Percentiles rank a stretch among this genome's conserved stretches.
These are phyloP conservation scores for Collybiopsis luxurians DNA, from an alignment of 768 basidiomycete genomes.

Conservation along the genomic window DNA sequence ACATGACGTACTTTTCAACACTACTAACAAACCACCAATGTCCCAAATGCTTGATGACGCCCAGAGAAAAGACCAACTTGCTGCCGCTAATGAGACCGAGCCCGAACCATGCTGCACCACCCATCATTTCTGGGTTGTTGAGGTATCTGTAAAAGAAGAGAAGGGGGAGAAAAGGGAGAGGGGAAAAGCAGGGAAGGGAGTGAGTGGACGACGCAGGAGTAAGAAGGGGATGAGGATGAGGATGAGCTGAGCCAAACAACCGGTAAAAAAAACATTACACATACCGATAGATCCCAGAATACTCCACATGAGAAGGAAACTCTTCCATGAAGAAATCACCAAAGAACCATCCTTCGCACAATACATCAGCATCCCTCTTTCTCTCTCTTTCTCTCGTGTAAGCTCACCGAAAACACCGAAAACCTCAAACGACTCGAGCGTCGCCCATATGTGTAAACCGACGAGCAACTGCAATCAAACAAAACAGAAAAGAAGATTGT, in stretches of 20 bases:
- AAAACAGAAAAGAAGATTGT: no score
- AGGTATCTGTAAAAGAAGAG: slow-evolving; percentile 58
- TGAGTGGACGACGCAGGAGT: no score
- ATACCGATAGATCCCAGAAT: slow-evolving; percentile 95
- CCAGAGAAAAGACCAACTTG: slow-evolving; percentile 85
- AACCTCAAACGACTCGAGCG: slow-evolving; percentile 87
- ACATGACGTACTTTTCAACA: slow-evolving; percentile 78
- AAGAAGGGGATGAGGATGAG: no score
- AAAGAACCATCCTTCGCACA: slow-evolving; percentile 89
- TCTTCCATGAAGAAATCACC: slow-evolving; percentile 97
- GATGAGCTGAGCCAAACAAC: no score
- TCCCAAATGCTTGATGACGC: slow-evolving; percentile 79
- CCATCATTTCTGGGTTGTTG: slow-evolving; percentile 95
- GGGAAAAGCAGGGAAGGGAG: no score
- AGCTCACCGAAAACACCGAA: slow-evolving; percentile 83
- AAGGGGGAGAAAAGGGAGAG: background rate
- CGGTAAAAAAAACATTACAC: slow-evolving; percentile 3
- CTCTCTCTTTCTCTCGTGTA: no score
- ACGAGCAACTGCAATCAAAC: slow-evolving; percentile 64
- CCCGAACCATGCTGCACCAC: slow-evolving; percentile 94
- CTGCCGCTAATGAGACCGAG: slow-evolving; percentile 88
- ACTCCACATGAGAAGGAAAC: slow-evolving; percentile 86
- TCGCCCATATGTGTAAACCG: slow-evolving; percentile 88
- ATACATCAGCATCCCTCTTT: background rate
- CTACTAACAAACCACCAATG: slow-evolving; percentile 95